A percentile compares a stretch with the other conserved stretches of the same genome.
Evolutionary conservation across 169 alveolate species (phyloP).

Genomic region (Eimeria tenella): DNA sequence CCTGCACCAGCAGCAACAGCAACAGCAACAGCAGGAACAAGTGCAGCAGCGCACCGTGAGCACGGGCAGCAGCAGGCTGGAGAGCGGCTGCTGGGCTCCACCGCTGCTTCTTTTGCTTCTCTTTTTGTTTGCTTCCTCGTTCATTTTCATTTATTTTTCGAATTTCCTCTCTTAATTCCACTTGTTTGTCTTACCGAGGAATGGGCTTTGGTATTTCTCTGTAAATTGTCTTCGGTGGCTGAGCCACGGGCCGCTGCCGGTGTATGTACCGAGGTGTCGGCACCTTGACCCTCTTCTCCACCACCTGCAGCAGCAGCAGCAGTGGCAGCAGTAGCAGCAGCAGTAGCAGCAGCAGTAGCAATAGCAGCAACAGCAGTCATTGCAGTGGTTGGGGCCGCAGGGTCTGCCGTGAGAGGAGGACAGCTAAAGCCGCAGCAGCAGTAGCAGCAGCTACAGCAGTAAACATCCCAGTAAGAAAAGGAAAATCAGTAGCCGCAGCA

Average conservation of each 20-base stretch:
- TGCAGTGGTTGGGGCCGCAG: too few relatives aligned
- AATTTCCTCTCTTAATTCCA: neutral
- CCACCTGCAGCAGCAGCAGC: slow-evolving; percentile 38
- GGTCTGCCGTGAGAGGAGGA: too few relatives aligned
- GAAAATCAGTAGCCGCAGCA: too few relatives aligned
- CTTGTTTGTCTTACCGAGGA: neutral
- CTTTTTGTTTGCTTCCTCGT: too few relatives aligned
- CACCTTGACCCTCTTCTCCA: slow-evolving; percentile 21
- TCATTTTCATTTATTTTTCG: neutral
- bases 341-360: neutral
- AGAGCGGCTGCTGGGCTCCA: too few relatives aligned
- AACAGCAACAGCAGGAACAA: neutral
- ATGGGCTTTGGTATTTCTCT: slow-evolving; percentile 5
- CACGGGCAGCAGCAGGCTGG: too few relatives aligned
- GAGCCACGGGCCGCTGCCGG: slow-evolving; percentile 36
- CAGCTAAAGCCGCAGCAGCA: too few relatives aligned
- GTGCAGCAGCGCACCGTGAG: neutral
- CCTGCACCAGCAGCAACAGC: slow-evolving; percentile 24
- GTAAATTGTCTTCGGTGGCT: slow-evolving; percentile 18
- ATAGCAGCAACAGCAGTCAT: too few relatives aligned
- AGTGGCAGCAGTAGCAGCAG: neutral
- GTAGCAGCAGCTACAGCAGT: too few relatives aligned
- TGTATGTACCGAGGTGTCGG: slow-evolving; percentile 51
- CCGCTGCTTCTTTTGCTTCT: too few relatives aligned
- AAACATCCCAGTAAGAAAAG: too few relatives aligned